These are phyloP conservation scores for Candida palmyrensis DNA, from an alignment of 805 yeast genomes.

Conservation along the genomic window DNA sequence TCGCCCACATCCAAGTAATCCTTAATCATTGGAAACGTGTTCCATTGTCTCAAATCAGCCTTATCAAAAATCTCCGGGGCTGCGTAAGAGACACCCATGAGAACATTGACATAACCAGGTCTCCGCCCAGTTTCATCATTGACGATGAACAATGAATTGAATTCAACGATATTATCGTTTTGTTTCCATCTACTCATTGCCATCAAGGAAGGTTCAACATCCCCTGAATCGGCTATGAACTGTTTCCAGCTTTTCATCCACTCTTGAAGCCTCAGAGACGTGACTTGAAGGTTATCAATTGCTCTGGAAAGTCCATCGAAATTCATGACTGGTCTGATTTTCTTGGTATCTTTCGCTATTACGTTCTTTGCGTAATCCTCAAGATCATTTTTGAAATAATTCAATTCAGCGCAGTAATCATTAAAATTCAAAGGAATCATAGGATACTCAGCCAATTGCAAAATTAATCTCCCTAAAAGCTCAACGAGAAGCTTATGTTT, in stretches of 20 bases:
- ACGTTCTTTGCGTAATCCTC: slow-evolving; percentile 31
- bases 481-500: slow-evolving; percentile 54
- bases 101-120: slow-evolving; percentile 59
- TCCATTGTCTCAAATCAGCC: slow-evolving; percentile 41
- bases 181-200: slow-evolving; percentile 74
- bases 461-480: slow-evolving; percentile 44
- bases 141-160: slow-evolving; percentile 50
- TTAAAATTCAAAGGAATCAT: slow-evolving; percentile 63
- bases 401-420: slow-evolving; percentile 41
- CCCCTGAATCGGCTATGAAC: slow-evolving; percentile 32
- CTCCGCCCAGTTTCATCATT: slow-evolving; percentile 44
- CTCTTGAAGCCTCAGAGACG: slow-evolving; percentile 41
- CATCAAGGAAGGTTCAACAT: slow-evolving; percentile 67
- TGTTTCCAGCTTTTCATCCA: slow-evolving; percentile 66
- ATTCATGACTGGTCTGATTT: slow-evolving; percentile 15
- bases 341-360: slow-evolving; percentile 5
- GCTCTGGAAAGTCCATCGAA: slow-evolving; percentile 19
- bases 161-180: slow-evolving; percentile 60
- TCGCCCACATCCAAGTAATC: slow-evolving; percentile 54
- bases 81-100: slow-evolving; percentile 64
- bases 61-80: slow-evolving; percentile 39
- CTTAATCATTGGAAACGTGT: slow-evolving; percentile 72
- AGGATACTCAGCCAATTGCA: slow-evolving; percentile 72
- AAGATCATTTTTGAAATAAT: slow-evolving; percentile 43
- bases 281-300: slow-evolving; percentile 21